phyloP scores from a whole-genome alignment of 305 asterid genomes.

The Plantago lanceolata region DNA sequence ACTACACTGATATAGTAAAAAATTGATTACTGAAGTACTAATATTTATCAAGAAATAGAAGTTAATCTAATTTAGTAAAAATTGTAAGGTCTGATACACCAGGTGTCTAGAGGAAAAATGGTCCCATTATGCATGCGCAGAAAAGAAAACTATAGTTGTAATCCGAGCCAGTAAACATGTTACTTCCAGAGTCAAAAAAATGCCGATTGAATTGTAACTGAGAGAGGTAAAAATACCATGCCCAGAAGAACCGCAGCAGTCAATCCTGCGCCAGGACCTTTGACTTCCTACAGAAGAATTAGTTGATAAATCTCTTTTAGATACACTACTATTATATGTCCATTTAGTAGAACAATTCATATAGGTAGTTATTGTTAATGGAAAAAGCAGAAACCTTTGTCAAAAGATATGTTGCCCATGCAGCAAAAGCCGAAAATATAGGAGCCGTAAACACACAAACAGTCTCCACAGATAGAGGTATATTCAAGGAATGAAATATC shows the following conservation, averaged over 20 bases:
- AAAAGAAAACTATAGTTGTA: conserved; percentile 13
- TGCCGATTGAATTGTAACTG: conserved; percentile 22
- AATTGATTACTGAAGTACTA: too few relatives aligned
- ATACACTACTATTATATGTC: neutral
- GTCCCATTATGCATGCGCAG: conserved; percentile 15
- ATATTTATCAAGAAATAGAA: neutral
- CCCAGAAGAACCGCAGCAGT: conserved; percentile 97
- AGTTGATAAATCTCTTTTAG: conserved; percentile 19
- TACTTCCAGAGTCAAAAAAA: conserved; percentile 11
- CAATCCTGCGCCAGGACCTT: conserved; percentile 96
- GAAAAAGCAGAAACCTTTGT: conserved; percentile 70
- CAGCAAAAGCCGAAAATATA: conserved; percentile 94
- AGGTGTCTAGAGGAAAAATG: neutral
- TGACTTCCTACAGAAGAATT: conserved; percentile 66
- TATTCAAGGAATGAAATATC: conserved; percentile 70
- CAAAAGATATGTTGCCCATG: conserved; percentile 95
- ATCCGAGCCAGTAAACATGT: neutral
- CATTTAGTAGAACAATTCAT: conserved; percentile 7
- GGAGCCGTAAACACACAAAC: conserved; percentile 99
- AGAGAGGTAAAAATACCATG: conserved; percentile 53
- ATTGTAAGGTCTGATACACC: conserved; percentile 6
- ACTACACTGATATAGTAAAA: too few relatives aligned
- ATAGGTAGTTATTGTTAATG: conserved; percentile 11
- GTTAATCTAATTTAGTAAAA: conserved; percentile 1
- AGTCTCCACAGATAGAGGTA: conserved; percentile 97